Percentiles rank a stretch among this genome's conserved stretches.
These are phyloP conservation scores for Hypoxylon sp. DNA, from an alignment of 2,329 filamentous ascomycete genomes.

Conservation along the genomic window DNA sequence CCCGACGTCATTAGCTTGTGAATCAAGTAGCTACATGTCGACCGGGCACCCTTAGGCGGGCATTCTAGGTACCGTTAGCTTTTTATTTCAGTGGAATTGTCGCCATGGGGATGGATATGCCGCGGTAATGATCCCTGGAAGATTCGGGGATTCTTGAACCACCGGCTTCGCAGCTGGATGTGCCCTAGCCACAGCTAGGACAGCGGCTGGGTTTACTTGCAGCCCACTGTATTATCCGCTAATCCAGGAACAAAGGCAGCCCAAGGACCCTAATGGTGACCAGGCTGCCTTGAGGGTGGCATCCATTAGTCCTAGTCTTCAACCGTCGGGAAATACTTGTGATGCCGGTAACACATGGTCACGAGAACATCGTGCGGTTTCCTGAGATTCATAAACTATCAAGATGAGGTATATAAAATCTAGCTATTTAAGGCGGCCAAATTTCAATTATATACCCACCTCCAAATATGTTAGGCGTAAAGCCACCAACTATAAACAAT, in stretches of 20 bases:
- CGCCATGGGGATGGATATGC: slow-evolving; percentile 26
- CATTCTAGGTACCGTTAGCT: slow-evolving; percentile 7
- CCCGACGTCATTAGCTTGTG: slow-evolving; percentile 32
- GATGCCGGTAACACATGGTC: slow-evolving; percentile 33
- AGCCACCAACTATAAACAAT: slow-evolving; percentile 1
- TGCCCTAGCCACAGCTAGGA: slow-evolving; percentile 4
- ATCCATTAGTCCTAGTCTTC: slow-evolving; percentile 35
- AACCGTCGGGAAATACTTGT: slow-evolving; percentile 35
- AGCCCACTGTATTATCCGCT: slow-evolving; percentile 20
- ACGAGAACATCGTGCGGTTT: slow-evolving; percentile 27
- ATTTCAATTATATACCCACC: not conserved
- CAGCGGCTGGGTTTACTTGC: slow-evolving; percentile 16
- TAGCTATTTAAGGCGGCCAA: not conserved
- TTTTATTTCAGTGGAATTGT: slow-evolving; percentile 12
- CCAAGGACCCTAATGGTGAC: not conserved
- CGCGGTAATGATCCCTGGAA: slow-evolving; percentile 34
- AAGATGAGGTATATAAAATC: slow-evolving; percentile 9
- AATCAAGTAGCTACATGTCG: slow-evolving; percentile 11
- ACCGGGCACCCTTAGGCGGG: slow-evolving; percentile 4
- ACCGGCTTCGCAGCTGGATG: slow-evolving; percentile 22
- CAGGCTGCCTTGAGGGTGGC: not conserved
- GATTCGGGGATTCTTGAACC: slow-evolving; percentile 40
- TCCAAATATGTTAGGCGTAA: not conserved
- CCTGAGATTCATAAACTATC: not conserved
- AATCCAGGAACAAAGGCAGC: slow-evolving; percentile 26